A percentile compares a stretch with the other conserved stretches of the same genome.
Evolutionary conservation across 345 rosid species (phyloP).

Genomic region (Heritiera fomes): DNA sequence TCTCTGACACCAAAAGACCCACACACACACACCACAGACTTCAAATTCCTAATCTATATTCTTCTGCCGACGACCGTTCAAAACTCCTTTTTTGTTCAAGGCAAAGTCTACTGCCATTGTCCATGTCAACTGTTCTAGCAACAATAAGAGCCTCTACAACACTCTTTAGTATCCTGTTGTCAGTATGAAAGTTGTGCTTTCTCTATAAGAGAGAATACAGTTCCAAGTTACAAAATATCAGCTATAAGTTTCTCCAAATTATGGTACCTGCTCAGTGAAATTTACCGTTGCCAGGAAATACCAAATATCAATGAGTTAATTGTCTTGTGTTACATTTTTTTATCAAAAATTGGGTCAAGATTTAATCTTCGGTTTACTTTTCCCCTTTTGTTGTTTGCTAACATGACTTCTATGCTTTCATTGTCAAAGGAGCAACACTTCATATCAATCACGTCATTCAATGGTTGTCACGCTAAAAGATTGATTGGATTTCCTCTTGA

Average conservation of each 20-base stretch:
- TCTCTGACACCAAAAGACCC: not conserved
- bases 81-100: not conserved
- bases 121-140: conserved; percentile 2
- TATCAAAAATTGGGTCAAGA: not conserved
- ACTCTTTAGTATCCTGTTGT: not conserved
- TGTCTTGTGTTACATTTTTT: not conserved
- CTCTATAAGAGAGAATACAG: conserved; percentile 2
- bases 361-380: not conserved
- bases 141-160: not conserved
- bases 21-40: not conserved
- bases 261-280: not conserved
- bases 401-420: not conserved
- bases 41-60: not conserved
- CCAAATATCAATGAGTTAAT: not conserved
- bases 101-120: not conserved
- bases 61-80: not conserved
- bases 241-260: conserved; percentile 2
- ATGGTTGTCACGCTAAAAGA: not conserved
- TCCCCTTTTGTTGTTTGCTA: not conserved
- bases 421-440: not conserved
- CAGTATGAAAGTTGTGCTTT: not conserved
- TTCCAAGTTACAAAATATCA: not conserved
- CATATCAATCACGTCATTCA: not conserved
- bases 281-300: not conserved
- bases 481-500: not conserved